Percentiles rank a stretch among this genome's conserved stretches.
These are phyloP conservation scores for Teratosphaeria epicoccoides DNA, from an alignment of 2,329 filamentous ascomycete genomes.

Conservation along the genomic window DNA sequence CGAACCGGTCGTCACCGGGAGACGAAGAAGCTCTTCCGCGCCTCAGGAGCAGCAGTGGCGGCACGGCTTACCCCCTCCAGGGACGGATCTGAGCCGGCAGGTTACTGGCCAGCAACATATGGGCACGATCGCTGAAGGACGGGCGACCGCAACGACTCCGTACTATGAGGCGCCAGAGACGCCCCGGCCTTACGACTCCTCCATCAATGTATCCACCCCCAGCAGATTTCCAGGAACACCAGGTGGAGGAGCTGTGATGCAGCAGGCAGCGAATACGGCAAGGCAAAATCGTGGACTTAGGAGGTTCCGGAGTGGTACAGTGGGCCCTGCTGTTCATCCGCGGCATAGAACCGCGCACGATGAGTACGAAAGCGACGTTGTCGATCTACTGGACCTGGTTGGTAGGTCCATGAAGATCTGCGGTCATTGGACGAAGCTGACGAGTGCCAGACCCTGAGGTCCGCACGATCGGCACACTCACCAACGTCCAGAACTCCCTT, in stretches of 20 bases:
- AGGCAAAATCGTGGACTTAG: conserved; percentile 16
- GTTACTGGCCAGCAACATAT: conserved; percentile 16
- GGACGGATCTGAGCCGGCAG: conserved; percentile 14
- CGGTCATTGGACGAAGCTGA: conserved; percentile 14
- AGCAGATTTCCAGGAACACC: conserved; percentile 10
- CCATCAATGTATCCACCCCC: conserved; percentile 6
- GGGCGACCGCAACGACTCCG: conserved; percentile 4
- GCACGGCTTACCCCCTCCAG: conserved; percentile 4
- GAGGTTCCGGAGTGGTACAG: conserved; percentile 6
- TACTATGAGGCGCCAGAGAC: conserved; percentile 4
- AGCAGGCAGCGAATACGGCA: conserved; percentile 19
- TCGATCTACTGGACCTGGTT: conserved; percentile 58
- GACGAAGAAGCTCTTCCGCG: conserved; percentile 24
- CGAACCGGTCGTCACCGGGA: conserved; percentile 11
- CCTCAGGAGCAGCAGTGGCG: conserved; percentile 17
- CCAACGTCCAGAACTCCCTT: conserved; percentile 81
- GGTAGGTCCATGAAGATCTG: conserved; percentile 36
- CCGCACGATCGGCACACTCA: conserved; percentile 69
- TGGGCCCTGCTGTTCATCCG: neutral
- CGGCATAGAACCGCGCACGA: conserved; percentile 4
- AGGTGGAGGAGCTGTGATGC: conserved; percentile 14
- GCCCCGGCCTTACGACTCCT: conserved; percentile 13
- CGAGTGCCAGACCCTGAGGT: conserved; percentile 61
- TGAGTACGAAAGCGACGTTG: conserved; percentile 52
- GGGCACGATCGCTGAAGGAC: conserved; percentile 20